A percentile compares a stretch with the other conserved stretches of the same genome.
phyloP scores from a whole-genome alignment of 2,329 filamentous ascomycete species.

The Drechmeria coniospora region DNA sequence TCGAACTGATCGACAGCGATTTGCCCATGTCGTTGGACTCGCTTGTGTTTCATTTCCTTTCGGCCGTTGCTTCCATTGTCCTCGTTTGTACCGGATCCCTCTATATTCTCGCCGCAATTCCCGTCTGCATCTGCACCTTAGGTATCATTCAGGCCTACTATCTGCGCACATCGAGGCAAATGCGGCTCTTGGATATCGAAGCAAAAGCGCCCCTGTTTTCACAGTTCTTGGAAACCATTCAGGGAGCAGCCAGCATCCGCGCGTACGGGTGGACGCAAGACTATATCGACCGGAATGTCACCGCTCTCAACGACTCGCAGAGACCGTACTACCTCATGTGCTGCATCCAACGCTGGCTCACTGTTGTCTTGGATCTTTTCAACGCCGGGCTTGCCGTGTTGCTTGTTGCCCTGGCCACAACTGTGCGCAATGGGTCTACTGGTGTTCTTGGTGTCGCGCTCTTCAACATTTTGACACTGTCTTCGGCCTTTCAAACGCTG shows the following conservation, averaged over 20 bases:
- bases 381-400: conserved; percentile 29
- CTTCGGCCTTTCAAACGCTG: conserved; percentile 13
- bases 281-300: conserved; percentile 7
- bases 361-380: conserved; percentile 28
- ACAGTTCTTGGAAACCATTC: conserved; percentile 13
- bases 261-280: conserved; percentile 16
- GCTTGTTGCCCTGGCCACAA: conserved; percentile 26
- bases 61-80: conserved; percentile 12
- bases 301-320: conserved; percentile 18
- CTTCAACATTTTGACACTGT: conserved; percentile 14
- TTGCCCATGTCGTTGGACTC: conserved; percentile 16
- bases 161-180: conserved; percentile 16
- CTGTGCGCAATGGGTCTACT: conserved; percentile 13
- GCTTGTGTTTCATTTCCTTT: conserved; percentile 8
- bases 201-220: conserved; percentile 14
- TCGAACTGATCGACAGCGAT: conserved; percentile 21
- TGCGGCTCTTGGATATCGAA: conserved; percentile 15
- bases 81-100: conserved; percentile 30
- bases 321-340: conserved; percentile 24
- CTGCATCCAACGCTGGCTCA: conserved; percentile 33
- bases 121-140: conserved; percentile 14
- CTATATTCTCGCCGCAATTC: conserved; percentile 29
- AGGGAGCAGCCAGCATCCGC: conserved; percentile 14
- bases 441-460: conserved; percentile 13
- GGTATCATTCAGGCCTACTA: conserved; percentile 15